Base-by-base conservation (phyloP, 768 basidiomycete genomes). In the Mycena crocata region DNA sequence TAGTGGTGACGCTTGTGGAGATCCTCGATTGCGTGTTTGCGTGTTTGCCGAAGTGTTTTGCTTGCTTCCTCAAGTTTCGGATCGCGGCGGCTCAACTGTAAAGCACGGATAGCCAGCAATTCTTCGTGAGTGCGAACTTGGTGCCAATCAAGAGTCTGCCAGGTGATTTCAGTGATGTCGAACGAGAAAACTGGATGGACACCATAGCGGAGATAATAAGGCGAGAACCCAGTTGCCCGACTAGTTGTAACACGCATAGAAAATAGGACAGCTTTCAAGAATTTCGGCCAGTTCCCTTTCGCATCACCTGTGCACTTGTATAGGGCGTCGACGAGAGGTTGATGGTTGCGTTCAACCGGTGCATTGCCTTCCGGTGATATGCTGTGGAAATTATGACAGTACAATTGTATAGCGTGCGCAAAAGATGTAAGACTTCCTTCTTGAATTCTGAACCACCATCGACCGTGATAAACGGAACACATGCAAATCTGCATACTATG, bases 371-470 rank as follows among this genome's bases (percentile, higher is more conserved):
- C 40, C 3, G 55, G 55, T 57, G 55, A 24, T 57, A 57, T 1
- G 55, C 30, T 2, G 55, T 44, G 3, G 55, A 57, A 13, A 57
- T 15, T 8, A 57, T 57, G 3, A 44, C 40, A 23, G 55, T 57
- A 17, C 40, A 44, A 19, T 32, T 31, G 21, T 57, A 57, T 5
- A 9, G 54, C 7, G 39, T 32, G 1, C 14, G 21, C 1, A 57
- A 19, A 1, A 57, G 39, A 8, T 30, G 5, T 0, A 40, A 40
- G 1, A 73, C 73, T 0, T 73, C 74, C 0, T 67, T 73, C 32
- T 73, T 72, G 61, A 79, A 80, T 42, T 79, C 79, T 0, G 70
- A 21, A 0, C 81, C 78, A 13, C 72, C 71, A 42, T 81, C 80
- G 9, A 75, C 60, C 0, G 71, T 71, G 49, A 73, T 55, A 12